These are phyloP conservation scores for Microsporum canis DNA, from an alignment of 2,329 filamentous ascomycete species.

Conservation along the genomic window DNA sequence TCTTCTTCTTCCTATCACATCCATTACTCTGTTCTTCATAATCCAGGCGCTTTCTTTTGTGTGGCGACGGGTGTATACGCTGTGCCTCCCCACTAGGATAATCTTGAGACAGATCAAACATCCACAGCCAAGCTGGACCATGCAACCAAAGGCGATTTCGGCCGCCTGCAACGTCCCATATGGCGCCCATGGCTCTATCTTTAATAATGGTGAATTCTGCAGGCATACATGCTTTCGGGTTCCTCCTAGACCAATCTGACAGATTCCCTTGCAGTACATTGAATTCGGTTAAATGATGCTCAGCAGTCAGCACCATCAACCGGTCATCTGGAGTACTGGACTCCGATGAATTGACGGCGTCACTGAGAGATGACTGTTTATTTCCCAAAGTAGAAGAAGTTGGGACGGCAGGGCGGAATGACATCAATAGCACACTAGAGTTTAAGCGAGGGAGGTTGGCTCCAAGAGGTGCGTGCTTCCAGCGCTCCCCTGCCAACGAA, in stretches of 20 bases:
- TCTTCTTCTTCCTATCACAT: slow-evolving; percentile 34
- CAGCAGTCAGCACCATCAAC: slow-evolving; percentile 51
- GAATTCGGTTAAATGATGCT: slow-evolving; percentile 64
- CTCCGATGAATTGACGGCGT: no score
- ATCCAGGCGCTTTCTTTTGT: slow-evolving; percentile 33
- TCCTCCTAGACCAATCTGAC: slow-evolving; percentile 75
- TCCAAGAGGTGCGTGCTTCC: slow-evolving; percentile 62
- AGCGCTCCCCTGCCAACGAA: slow-evolving; percentile 40
- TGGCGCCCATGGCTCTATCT: slow-evolving; percentile 68
- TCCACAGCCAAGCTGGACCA: slow-evolving; percentile 74
- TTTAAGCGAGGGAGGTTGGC: slow-evolving; percentile 58
- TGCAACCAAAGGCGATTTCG: slow-evolving; percentile 74
- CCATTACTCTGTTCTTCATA: slow-evolving; percentile 6
- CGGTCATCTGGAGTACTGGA: slow-evolving; percentile 38
- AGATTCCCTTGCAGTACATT: slow-evolving; percentile 65
- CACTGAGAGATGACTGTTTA: not conserved
- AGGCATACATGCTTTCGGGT: slow-evolving; percentile 65
- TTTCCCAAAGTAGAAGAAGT: slow-evolving; percentile 33
- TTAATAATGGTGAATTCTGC: slow-evolving; percentile 60
- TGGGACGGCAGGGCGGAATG: slow-evolving; percentile 45
- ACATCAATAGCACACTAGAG: slow-evolving; percentile 53
- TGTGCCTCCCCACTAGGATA: slow-evolving; percentile 34
- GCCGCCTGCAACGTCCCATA: slow-evolving; percentile 59
- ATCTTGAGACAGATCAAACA: slow-evolving; percentile 75
- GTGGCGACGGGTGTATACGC: slow-evolving; percentile 14